phyloP scores from a whole-genome alignment of 2,329 filamentous ascomycete species.

The Xylariales sp. region DNA sequence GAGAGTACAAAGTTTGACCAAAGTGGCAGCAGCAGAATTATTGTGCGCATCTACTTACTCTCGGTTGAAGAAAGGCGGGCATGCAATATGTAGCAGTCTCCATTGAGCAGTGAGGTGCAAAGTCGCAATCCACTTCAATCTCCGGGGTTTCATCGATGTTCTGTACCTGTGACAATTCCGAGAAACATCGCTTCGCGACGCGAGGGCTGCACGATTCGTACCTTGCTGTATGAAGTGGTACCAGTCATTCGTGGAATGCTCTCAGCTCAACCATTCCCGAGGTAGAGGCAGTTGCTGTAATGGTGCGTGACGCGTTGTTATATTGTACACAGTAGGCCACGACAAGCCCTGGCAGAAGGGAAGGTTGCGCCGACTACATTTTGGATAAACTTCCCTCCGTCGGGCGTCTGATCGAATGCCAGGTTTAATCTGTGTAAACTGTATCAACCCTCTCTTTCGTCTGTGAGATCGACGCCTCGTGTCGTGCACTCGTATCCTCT shows the following conservation, averaged over 20 bases:
- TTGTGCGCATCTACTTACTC: too few relatives aligned
- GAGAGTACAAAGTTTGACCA: too few relatives aligned
- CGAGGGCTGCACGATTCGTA: background rate
- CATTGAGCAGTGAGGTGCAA: background rate
- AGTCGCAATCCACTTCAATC: background rate
- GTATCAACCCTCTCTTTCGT: too few relatives aligned
- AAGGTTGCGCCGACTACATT: background rate
- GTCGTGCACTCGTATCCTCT: too few relatives aligned
- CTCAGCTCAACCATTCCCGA: slow-evolving; percentile 1
- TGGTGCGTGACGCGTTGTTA: background rate
- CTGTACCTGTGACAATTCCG: background rate
- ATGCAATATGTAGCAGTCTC: background rate
- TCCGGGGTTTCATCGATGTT: background rate
- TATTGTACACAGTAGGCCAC: background rate
- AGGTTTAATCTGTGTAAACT: too few relatives aligned
- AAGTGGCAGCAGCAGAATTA: too few relatives aligned
- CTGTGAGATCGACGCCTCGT: too few relatives aligned
- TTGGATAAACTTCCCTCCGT: background rate
- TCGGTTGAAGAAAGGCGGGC: background rate
- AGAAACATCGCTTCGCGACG: background rate
- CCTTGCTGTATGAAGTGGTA: slow-evolving; percentile 2
- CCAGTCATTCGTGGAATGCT: slow-evolving; percentile 6
- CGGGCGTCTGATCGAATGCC: background rate
- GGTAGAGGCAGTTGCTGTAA: slow-evolving; percentile 3
- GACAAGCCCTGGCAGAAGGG: background rate